Evolutionary conservation across 2,329 filamentous ascomycete species (phyloP).

Genomic region (Aspergillus sp.): DNA sequence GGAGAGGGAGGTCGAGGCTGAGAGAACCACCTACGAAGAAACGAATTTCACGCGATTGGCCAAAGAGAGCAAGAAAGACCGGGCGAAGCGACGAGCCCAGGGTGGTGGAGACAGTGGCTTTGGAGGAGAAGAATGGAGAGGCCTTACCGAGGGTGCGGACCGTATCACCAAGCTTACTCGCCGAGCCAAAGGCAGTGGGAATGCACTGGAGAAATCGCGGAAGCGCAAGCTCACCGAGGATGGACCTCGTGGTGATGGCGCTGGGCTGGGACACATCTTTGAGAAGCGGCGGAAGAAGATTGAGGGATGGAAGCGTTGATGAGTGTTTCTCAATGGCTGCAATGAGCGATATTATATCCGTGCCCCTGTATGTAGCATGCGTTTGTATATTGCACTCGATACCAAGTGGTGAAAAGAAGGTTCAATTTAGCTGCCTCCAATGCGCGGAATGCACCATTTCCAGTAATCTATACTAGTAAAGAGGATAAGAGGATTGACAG

Average conservation of each 20-base stretch:
- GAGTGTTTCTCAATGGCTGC: no score
- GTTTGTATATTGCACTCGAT: slow-evolving; percentile 2
- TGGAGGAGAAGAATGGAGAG: slow-evolving; percentile 91
- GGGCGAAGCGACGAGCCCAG: slow-evolving; percentile 56
- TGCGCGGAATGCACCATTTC: no score
- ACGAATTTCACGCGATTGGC: slow-evolving; percentile 85
- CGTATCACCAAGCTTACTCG: slow-evolving; percentile 80
- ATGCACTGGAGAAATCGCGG: slow-evolving; percentile 74
- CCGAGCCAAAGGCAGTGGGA: slow-evolving; percentile 57
- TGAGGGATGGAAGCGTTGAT: slow-evolving; percentile 38
- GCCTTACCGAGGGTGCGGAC: slow-evolving; percentile 79
- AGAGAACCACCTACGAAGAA: slow-evolving; percentile 85
- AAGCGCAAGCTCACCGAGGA: slow-evolving; percentile 74
- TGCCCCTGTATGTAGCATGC: neutral
- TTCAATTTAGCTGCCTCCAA: no score
- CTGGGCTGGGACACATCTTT: slow-evolving; percentile 64
- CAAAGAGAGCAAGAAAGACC: slow-evolving; percentile 82
- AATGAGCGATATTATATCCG: neutral
- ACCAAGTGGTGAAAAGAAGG: slow-evolving; percentile 1
- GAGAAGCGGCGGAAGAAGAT: slow-evolving; percentile 46
- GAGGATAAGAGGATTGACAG: no score
- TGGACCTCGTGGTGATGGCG: slow-evolving; percentile 62
- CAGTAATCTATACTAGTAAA: no score
- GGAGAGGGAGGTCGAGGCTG: slow-evolving; percentile 73
- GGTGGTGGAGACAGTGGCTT: slow-evolving; percentile 56